Conservation (phyloP, 148 eudicot species). For the Heliosperma pusillum region DNA sequence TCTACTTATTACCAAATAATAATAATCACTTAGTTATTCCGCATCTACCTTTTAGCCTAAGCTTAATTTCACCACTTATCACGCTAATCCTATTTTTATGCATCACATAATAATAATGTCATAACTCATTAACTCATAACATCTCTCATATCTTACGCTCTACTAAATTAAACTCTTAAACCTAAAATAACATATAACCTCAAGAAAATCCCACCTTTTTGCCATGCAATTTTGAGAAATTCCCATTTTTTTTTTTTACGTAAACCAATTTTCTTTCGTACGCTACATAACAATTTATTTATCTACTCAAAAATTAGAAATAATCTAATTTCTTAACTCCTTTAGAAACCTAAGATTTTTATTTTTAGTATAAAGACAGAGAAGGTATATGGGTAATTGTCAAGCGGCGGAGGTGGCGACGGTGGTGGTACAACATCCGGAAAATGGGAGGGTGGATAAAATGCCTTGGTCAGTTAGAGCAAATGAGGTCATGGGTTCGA, state of each 20-base stretch:
- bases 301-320: background rate
- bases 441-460: conserved; percentile 42
- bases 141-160: no score
- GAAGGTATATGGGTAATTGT: conserved; percentile 65
- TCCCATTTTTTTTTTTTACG: background rate
- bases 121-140: no score
- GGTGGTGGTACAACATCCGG: conserved; percentile 62
- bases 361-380: background rate
- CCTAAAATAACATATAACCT: background rate
- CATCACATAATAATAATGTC: background rate
- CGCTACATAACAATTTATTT: background rate
- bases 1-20: background rate
- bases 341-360: background rate
- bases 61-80: conserved; percentile 3
- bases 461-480: conserved; percentile 49
- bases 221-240: background rate
- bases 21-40: background rate
- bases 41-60: background rate
- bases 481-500: conserved; percentile 53
- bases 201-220: background rate
- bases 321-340: background rate
- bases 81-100: conserved; percentile 6
- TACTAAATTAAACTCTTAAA: no score
- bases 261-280: conserved; percentile 1
- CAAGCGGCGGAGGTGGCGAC: conserved; percentile 71